phyloP scores from a whole-genome alignment of 495 filamentous ascomycete genomes.

The Lasiosphaeris hirsuta region DNA sequence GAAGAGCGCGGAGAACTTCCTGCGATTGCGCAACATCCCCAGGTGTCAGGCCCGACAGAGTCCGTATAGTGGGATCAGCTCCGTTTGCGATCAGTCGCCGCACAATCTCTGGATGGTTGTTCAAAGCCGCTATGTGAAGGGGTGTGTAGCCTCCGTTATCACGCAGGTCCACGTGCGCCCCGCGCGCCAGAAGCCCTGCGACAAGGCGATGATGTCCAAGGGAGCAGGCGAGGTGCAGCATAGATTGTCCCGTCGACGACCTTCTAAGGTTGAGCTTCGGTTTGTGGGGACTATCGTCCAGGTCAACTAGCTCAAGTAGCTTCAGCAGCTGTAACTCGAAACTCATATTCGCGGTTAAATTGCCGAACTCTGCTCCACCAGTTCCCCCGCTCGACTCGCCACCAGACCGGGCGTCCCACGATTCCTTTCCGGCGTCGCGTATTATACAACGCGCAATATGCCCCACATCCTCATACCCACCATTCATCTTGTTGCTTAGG shows the following conservation, averaged over 20 bases:
- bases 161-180: conserved; percentile 69
- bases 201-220: conserved; percentile 73
- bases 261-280: conserved; percentile 59
- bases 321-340: conserved; percentile 71
- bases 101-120: conserved; percentile 71
- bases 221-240: conserved; percentile 78
- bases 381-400: conserved; percentile 14
- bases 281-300: conserved; percentile 66
- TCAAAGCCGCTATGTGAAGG: conserved; percentile 80
- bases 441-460: conserved; percentile 56
- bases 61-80: conserved; percentile 68
- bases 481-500: conserved; percentile 55
- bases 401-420: conserved; percentile 17
- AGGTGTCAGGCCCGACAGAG: conserved; percentile 65
- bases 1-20: conserved; percentile 52
- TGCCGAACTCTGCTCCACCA: conserved; percentile 4
- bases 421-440: conserved; percentile 17
- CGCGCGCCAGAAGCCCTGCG: conserved; percentile 74
- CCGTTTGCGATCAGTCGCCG: conserved; percentile 68
- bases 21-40: conserved; percentile 67
- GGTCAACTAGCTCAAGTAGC: conserved; percentile 72
- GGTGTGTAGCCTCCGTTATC: conserved; percentile 82
- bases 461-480: conserved; percentile 46
- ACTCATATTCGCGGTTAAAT: conserved; percentile 7
- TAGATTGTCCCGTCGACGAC: conserved; percentile 66